These are phyloP conservation scores for Talaromyces sp. DNA, from an alignment of 2,329 filamentous ascomycete species.

Conservation along the genomic window DNA sequence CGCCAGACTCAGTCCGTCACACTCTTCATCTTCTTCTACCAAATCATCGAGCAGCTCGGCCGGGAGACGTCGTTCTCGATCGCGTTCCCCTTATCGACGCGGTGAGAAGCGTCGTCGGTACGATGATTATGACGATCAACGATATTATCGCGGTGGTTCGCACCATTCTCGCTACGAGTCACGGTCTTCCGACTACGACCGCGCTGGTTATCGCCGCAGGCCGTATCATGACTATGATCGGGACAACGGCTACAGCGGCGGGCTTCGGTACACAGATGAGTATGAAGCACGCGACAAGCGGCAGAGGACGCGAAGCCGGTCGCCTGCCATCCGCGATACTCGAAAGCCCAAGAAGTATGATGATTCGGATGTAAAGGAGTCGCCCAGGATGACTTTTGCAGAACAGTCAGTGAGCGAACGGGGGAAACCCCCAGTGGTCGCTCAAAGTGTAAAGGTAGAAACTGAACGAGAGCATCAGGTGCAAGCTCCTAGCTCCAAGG, in stretches of 20 bases:
- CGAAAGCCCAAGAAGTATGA: constrained; percentile 36
- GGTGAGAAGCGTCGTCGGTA: constrained; percentile 39
- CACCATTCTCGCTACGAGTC: constrained; percentile 26
- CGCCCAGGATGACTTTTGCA: constrained; percentile 43
- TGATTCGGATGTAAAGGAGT: constrained; percentile 26
- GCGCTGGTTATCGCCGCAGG: constrained; percentile 23
- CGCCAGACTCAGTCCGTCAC: constrained; percentile 65
- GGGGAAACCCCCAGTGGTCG: constrained; percentile 55
- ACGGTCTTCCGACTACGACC: constrained; percentile 37
- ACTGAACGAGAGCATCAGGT: constrained; percentile 64
- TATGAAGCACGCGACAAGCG: constrained; percentile 49
- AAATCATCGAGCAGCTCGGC: constrained; percentile 32
- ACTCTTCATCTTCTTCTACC: constrained; percentile 40
- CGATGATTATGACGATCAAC: constrained; percentile 29
- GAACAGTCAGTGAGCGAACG: constrained; percentile 61
- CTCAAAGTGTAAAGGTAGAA: constrained; percentile 56
- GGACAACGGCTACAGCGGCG: constrained; percentile 34
- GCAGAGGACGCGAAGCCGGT: constrained; percentile 50
- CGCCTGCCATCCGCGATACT: constrained; percentile 32
- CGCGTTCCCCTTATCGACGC: constrained; percentile 37
- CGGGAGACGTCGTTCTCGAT: constrained; percentile 47
- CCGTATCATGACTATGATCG: constrained; percentile 50
- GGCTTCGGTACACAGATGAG: constrained; percentile 48
- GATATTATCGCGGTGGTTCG: constrained; percentile 25
- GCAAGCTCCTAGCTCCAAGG: constrained; percentile 40